Conservation (phyloP, 1,284 basidiomycete species). For the Leccinum holopus region DNA sequence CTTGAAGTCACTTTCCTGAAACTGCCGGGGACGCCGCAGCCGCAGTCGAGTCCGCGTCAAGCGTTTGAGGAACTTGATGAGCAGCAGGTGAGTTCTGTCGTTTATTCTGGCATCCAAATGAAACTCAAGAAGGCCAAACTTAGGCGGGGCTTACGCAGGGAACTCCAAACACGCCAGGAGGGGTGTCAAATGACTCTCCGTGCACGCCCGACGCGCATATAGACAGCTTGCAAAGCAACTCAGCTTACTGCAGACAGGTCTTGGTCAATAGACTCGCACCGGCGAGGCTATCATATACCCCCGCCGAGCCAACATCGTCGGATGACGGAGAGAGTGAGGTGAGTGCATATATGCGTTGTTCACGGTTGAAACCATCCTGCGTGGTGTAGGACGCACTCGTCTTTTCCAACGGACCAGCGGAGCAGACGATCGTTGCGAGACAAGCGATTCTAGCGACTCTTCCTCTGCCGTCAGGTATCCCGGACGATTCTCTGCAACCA, state of each 20-base stretch:
- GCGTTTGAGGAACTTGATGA: background rate
- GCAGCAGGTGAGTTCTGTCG: slow-evolving; percentile 1
- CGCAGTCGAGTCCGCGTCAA: background rate
- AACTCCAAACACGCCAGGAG: background rate
- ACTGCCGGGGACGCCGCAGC: slow-evolving; percentile 4
- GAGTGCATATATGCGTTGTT: slow-evolving; percentile 19
- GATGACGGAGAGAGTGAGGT: slow-evolving; percentile 18
- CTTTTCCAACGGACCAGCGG: slow-evolving; percentile 37
- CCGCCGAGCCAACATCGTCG: background rate
- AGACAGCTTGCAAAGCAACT: slow-evolving; percentile 31
- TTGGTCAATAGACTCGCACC: slow-evolving; percentile 11
- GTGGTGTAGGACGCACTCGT: slow-evolving; percentile 17
- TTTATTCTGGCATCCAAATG: background rate
- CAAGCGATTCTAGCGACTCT: slow-evolving; percentile 55
- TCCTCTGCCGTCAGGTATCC: slow-evolving; percentile 59
- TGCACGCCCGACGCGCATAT: slow-evolving; percentile 25
- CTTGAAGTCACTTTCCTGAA: background rate
- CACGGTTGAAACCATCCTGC: background rate
- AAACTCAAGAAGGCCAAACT: background rate
- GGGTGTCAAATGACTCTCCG: slow-evolving; percentile 4
- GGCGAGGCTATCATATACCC: slow-evolving; percentile 3
- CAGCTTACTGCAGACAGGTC: slow-evolving; percentile 23
- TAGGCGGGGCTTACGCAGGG: background rate
- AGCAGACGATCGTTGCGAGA: slow-evolving; percentile 51
- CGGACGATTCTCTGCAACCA: slow-evolving; percentile 62